Evolutionary conservation across 441 rosid species (phyloP).

Genomic region (Isatis lusitanica): DNA sequence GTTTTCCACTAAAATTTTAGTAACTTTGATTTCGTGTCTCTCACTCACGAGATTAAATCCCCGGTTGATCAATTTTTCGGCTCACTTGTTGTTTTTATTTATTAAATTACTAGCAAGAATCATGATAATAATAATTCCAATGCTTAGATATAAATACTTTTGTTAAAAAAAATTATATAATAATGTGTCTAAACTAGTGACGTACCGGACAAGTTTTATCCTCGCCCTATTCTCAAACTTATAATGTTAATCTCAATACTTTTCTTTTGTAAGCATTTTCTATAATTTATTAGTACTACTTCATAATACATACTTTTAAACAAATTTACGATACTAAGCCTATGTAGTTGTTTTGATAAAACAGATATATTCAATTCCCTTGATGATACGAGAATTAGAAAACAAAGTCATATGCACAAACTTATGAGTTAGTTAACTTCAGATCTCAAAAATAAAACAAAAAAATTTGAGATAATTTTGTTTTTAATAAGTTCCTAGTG

Average conservation of each 20-base stretch:
- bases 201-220: constrained; percentile 10
- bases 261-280: neutral
- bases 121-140: neutral
- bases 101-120: neutral
- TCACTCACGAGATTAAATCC: constrained; percentile 17
- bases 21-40: constrained; percentile 13
- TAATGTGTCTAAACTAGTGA: constrained; percentile 4
- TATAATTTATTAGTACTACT: too few species aligned
- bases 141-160: neutral
- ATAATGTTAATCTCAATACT: neutral
- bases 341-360: too few species aligned
- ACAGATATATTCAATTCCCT: too few species aligned
- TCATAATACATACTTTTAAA: too few species aligned
- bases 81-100: neutral
- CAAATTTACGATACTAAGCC: too few species aligned
- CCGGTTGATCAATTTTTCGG: neutral
- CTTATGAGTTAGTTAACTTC: too few species aligned
- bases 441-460: too few species aligned
- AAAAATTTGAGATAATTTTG: too few species aligned
- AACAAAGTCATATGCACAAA: too few species aligned
- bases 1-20: constrained; percentile 21
- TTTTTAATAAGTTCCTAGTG: too few species aligned
- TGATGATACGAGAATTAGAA: too few species aligned
- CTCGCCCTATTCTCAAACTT: neutral
- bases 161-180: too few species aligned